A percentile compares a stretch with the other conserved stretches of the same genome.
phyloP scores from a whole-genome alignment of 345 rosid genomes.

The Camelina laxa region DNA sequence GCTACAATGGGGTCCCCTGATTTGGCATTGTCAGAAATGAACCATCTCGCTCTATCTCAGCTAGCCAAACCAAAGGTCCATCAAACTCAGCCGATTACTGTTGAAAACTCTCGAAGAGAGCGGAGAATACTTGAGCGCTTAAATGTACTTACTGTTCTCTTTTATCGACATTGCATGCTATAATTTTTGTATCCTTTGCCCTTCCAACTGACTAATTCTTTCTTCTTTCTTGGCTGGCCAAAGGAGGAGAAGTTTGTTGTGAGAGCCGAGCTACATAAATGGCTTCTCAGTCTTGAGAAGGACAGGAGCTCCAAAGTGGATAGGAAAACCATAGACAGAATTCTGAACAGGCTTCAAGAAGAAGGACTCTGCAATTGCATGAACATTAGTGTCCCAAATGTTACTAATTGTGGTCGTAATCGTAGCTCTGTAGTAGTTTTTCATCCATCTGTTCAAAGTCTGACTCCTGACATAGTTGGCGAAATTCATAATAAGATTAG shows the following conservation, averaged over 20 bases:
- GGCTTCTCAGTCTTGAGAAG: constrained; percentile 85
- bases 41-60: constrained; percentile 40
- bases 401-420: constrained; percentile 74
- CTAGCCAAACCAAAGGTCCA: constrained; percentile 46
- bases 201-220: constrained; percentile 21
- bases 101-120: constrained; percentile 77
- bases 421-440: constrained; percentile 70
- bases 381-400: constrained; percentile 66
- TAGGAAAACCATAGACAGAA: constrained; percentile 79
- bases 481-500: constrained; percentile 79
- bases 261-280: constrained; percentile 75
- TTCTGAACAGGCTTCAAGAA: constrained; percentile 76
- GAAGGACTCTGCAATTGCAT: constrained; percentile 79
- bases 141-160: constrained; percentile 53
- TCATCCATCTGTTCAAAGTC: constrained; percentile 72
- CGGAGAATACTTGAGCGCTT: constrained; percentile 78
- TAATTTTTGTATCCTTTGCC: constrained; percentile 2
- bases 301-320: constrained; percentile 75
- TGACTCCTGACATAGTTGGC: constrained; percentile 60
- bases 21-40: constrained; percentile 48
- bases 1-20: constrained; percentile 47
- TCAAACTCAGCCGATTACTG: constrained; percentile 54
- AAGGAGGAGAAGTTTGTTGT: constrained; percentile 82
- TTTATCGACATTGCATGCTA: constrained; percentile 1
- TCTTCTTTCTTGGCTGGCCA: constrained; percentile 38